Base-by-base conservation (phyloP, 805 yeast species). In the Myxozyma neglecta region DNA sequence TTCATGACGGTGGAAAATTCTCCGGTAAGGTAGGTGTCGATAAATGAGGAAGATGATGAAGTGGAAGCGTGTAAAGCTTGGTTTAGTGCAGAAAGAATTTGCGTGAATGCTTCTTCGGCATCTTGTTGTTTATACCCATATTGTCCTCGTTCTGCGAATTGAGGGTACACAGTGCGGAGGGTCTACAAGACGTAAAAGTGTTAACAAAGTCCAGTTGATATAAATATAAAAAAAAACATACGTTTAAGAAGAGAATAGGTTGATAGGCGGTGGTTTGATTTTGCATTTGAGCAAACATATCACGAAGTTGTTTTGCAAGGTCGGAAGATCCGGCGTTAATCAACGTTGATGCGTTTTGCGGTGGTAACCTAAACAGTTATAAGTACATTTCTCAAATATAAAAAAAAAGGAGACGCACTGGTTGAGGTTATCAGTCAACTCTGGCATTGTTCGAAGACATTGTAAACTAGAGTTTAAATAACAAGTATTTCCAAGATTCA, bases 101-200 rank as follows among this genome's bases (percentile, higher is more conserved):
- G 93, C 7, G 97, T 87, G 76, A 85, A 91, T 16, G 93, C 88
- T 74, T 94, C 99, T 77, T 94, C 99, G 0, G 99, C 99, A 78
- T 94, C 99, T 76, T 94, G 99, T 77, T 94, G 99, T 75, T 90
- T 91, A 72, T 82, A 88, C 59, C 97, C 97, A 37, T 51, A 29
- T 47, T 78, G 76, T 52, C 71, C 75, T 63, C 85, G 83, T 73
- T 93, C 97, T 47, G 88, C 89, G 75, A 94, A 94, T 75, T 94
- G 98, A 1, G 98, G 97, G 72, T 84, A 88, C 16, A 79, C 76
- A 52, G 79, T 77, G 73, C 97, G 85, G 53, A 77, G 67, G 32
- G 70, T 60, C 59, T 58, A 47, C 10, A 6, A 46, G 29, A 14
- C 16, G 1, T 40, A 47, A 53, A 20, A 59, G 49, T 35, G 16